These are phyloP conservation scores for Leccinum holopus DNA, from an alignment of 1,284 basidiomycete genomes.

Conservation along the genomic window DNA sequence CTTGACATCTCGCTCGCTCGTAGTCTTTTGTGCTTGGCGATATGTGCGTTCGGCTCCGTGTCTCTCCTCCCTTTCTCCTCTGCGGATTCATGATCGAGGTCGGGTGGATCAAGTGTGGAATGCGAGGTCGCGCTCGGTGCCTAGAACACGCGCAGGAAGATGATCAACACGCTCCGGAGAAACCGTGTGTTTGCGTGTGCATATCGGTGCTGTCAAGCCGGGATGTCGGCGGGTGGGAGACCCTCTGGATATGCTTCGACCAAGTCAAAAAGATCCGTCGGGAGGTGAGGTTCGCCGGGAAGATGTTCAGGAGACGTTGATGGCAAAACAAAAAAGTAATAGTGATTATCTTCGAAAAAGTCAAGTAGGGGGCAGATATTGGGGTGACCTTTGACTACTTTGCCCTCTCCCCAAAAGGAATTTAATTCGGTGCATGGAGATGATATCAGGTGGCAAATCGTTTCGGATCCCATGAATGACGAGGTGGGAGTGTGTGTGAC, in stretches of 20 bases:
- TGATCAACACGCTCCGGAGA: no score
- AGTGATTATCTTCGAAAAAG: slow-evolving; percentile 97
- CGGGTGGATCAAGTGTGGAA: no score
- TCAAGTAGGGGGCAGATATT: slow-evolving; percentile 93
- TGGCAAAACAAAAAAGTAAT: slow-evolving; percentile 88
- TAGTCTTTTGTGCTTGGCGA: no score
- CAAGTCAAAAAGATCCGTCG: slow-evolving; percentile 91
- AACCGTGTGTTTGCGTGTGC: no score
- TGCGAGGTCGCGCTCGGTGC: no score
- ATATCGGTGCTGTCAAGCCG: no score
- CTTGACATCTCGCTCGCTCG: no score
- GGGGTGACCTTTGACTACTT: slow-evolving; percentile 78
- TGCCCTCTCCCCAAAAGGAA: slow-evolving; percentile 64
- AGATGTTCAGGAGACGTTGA: slow-evolving; percentile 61
- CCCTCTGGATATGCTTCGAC: slow-evolving; percentile 91
- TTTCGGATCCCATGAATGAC: slow-evolving; percentile 78
- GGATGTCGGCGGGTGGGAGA: slow-evolving; percentile 71
- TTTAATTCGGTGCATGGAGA: slow-evolving; percentile 22
- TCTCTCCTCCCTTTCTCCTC: no score
- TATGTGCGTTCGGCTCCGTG: no score
- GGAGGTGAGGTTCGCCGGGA: slow-evolving; percentile 51
- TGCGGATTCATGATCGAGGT: no score
- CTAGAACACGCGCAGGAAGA: no score
- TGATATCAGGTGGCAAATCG: slow-evolving; percentile 34
- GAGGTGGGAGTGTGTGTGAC: slow-evolving; percentile 67